Conservation (phyloP, 2,329 filamentous ascomycete genomes). For the Colletotrichum costaricense region DNA sequence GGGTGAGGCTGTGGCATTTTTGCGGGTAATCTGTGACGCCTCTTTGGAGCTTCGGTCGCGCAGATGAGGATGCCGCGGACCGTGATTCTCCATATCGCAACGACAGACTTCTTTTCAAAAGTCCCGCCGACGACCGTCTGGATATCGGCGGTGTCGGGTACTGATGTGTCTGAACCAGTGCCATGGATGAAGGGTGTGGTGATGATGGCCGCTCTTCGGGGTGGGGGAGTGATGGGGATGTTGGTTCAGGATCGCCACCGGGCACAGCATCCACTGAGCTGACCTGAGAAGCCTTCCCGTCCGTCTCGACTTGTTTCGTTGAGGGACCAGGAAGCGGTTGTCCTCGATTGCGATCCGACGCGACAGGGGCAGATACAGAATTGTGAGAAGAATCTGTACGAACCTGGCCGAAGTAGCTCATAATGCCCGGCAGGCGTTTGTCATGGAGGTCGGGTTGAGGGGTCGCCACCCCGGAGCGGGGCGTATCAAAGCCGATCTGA, state of each 20-base stretch:
- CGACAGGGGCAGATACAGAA: conserved; percentile 47
- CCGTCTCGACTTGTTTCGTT: conserved; percentile 27
- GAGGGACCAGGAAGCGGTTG: conserved; percentile 33
- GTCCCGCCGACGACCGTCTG: conserved; percentile 36
- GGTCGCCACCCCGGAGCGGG: conserved; percentile 90
- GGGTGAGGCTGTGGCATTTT: conserved; percentile 55
- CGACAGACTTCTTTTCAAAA: conserved; percentile 44
- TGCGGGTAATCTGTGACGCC: conserved; percentile 56
- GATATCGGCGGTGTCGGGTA: conserved; percentile 38
- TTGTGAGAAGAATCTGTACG: conserved; percentile 76
- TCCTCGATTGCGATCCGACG: conserved; percentile 37
- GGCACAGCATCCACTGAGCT: conserved; percentile 33
- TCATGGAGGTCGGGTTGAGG: conserved; percentile 94
- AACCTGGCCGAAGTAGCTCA: conserved; percentile 99
- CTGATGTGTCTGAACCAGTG: conserved; percentile 25
- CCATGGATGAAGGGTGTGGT: conserved; percentile 27
- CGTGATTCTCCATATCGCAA: conserved; percentile 42
- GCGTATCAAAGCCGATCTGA: conserved; percentile 86
- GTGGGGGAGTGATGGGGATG: conserved; percentile 25
- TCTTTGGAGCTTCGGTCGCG: conserved; percentile 52
- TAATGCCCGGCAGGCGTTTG: conserved; percentile 94
- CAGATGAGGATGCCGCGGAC: conserved; percentile 46
- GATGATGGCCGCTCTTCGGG: conserved; percentile 13
- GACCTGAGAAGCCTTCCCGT: conserved; percentile 28
- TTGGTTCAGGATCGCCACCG: conserved; percentile 34